Base-by-base conservation (phyloP, 192 early-diverging fungal genomes). In the Backusella morwellensis region DNA sequence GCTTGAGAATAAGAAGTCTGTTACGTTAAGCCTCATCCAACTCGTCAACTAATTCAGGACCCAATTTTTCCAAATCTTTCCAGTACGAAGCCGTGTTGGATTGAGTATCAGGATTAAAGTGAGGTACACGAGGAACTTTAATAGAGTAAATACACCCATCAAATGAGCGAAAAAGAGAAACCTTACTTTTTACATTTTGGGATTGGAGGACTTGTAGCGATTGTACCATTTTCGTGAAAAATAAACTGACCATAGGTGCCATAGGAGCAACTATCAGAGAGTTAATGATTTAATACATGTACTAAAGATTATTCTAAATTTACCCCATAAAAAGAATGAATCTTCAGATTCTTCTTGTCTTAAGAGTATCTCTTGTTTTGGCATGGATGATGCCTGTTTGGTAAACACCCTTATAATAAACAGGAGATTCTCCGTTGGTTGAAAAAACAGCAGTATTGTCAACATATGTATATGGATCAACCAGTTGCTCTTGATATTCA, bases 401-500 rank as follows among this genome's bases (percentile, higher is more conserved):
- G 73, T 90, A 89, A 6, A 68, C 66, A 40, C 88, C 85, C 1
- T 73, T 72, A 70, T 88, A 86, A 34, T 74, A 56, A 29, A 87
- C 85, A 17, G 86, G 83, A 1, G 84, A 77, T n/a, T 83, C 83
- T 29, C 89, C 83, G 70, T 92, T 90, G 19, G 59, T 84, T 5
- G 90, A 80, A 80, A 91, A 91, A 19, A 90, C 83, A 9, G 90
- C 86, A 0, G 77, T 78, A 42, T 83, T 84, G 40, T 86, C 88
- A 14, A 88, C 82, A 75, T 90, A 91, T 59, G 88, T 88, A 54
- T 79, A 87, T 23, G 90, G 91, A 35, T 83, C 77, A 19, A 92
- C 85, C 9, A 91, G 69, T 1, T 81, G 80, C 41, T 78, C 76
- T 69, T 76, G 66, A 29, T 69, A 35, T 17, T 73, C 70, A 40